Evolutionary conservation across 1,284 basidiomycete genomes (phyloP).

Genomic region (Cystobasidium slooffiae): DNA sequence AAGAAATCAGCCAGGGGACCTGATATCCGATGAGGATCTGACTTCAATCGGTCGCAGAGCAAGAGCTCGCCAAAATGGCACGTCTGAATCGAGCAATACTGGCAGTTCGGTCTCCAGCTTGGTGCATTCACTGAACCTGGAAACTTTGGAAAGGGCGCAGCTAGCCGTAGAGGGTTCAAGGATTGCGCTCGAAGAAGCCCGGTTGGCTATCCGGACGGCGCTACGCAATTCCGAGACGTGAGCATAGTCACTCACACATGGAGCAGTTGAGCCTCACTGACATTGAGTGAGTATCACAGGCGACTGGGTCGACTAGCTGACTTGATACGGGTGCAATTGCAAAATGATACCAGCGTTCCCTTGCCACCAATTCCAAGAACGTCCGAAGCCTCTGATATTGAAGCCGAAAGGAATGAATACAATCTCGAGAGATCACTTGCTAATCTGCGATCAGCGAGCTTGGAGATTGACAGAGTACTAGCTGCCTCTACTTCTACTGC

Average conservation of each 20-base stretch:
- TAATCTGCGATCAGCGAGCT: constrained; percentile 25
- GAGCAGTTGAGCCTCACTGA: neutral
- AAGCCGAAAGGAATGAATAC: neutral
- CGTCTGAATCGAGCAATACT: neutral
- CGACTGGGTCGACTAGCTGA: constrained; percentile 29
- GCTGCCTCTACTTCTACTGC: neutral
- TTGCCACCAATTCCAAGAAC: neutral
- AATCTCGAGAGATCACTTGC: constrained; percentile 36
- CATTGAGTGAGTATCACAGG: neutral
- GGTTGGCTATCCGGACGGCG: constrained; percentile 27
- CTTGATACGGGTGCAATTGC: constrained; percentile 12
- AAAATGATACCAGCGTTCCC: neutral
- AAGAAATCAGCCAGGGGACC: neutral
- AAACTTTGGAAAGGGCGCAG: constrained; percentile 9
- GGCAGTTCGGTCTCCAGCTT: too few relatives aligned
- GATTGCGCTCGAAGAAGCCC: constrained; percentile 27
- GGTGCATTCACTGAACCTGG: neutral
- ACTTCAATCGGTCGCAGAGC: constrained; percentile 1
- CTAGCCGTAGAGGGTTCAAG: constrained; percentile 23
- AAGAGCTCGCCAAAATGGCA: neutral
- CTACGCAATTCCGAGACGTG: constrained; percentile 30
- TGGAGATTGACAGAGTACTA: constrained; percentile 36
- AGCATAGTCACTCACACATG: neutral
- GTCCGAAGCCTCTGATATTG: constrained; percentile 4
- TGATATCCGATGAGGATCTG: neutral